Percentiles rank a stretch among this genome's conserved stretches.
Evolutionary conservation across 2,329 filamentous ascomycete species (phyloP).

Genomic region (Fusarium odoratissimum): DNA sequence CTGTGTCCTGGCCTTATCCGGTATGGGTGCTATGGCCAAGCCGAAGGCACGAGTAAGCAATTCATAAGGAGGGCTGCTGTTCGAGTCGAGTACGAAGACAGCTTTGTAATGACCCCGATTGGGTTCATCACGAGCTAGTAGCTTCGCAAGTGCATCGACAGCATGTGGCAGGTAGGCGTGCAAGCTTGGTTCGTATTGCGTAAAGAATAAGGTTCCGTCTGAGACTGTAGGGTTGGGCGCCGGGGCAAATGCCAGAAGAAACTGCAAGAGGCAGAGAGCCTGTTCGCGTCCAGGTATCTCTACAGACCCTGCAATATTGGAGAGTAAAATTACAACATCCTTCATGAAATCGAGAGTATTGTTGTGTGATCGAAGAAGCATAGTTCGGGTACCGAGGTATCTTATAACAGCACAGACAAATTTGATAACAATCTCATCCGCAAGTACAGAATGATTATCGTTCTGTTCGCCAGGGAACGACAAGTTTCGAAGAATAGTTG

Average conservation of each 20-base stretch:
- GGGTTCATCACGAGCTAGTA: constrained; percentile 92
- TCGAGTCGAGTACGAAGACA: constrained; percentile 80
- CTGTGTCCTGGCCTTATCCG: constrained; percentile 67
- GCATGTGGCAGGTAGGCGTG: constrained; percentile 92
- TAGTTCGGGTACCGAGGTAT: constrained; percentile 88
- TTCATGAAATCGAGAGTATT: constrained; percentile 99
- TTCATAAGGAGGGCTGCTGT: constrained; percentile 74
- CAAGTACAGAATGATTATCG: constrained; percentile 78
- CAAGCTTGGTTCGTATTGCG: constrained; percentile 80
- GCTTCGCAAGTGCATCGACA: constrained; percentile 89
- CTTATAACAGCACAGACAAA: constrained; percentile 87
- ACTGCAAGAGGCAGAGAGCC: constrained; percentile 85
- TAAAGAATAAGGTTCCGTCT: constrained; percentile 76
- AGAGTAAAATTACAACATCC: constrained; percentile 87
- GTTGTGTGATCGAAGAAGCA: constrained; percentile 81
- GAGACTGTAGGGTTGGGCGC: constrained; percentile 72
- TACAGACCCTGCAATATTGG: constrained; percentile 84
- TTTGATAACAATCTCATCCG: constrained; percentile 81
- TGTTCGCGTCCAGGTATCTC: constrained; percentile 89
- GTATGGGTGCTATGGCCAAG: constrained; percentile 85
- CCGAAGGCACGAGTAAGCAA: constrained; percentile 89
- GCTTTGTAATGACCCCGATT: constrained; percentile 87
- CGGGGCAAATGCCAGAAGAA: constrained; percentile 90
- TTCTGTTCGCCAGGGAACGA: constrained; percentile 77
- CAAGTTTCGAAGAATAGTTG: constrained; percentile 90